These are phyloP conservation scores for Plectosphaerella sp. DNA, from an alignment of 2,329 filamentous ascomycete genomes.

Conservation along the genomic window DNA sequence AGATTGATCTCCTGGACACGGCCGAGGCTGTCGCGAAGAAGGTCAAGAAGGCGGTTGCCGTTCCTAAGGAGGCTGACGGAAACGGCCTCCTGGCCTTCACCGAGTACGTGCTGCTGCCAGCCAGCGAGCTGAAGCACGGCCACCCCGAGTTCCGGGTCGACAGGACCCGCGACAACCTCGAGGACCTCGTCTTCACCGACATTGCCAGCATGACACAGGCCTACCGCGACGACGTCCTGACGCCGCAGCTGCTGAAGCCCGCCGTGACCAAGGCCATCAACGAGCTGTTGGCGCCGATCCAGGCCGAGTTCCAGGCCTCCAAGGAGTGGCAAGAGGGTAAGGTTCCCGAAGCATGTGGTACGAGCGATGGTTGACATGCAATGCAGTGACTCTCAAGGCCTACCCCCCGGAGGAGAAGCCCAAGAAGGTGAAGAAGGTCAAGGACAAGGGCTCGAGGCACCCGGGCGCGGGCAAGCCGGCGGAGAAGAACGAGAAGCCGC, in stretches of 20 bases:
- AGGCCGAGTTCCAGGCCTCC: conserved; percentile 63
- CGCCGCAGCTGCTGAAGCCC: conserved; percentile 84
- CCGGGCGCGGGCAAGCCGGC: conserved; percentile 35
- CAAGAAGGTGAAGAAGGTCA: conserved; percentile 73
- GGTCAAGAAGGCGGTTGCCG: conserved; percentile 77
- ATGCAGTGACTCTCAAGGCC: conserved; percentile 62
- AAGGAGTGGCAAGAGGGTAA: conserved; percentile 66
- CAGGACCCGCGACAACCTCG: conserved; percentile 57
- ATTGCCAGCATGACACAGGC: conserved; percentile 74
- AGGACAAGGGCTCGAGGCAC: conserved; percentile 67
- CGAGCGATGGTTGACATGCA: conserved; percentile 16
- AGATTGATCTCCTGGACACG: conserved; percentile 88
- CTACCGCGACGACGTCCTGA: conserved; percentile 74
- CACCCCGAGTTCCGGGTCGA: conserved; percentile 64
- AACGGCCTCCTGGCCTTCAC: conserved; percentile 87
- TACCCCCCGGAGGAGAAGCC: conserved; percentile 70
- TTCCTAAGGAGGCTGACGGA: conserved; percentile 70
- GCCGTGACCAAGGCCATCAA: conserved; percentile 72
- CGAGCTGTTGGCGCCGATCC: conserved; percentile 72
- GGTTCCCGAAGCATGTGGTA: conserved; percentile 5
- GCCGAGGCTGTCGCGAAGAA: conserved; percentile 75
- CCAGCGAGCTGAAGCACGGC: conserved; percentile 55
- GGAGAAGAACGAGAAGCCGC: conserved; percentile 1
- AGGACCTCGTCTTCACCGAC: conserved; percentile 74
- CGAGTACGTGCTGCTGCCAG: conserved; percentile 81